These are phyloP conservation scores for Erodium trifolium DNA, from an alignment of 441 rosid species.

Conservation along the genomic window DNA sequence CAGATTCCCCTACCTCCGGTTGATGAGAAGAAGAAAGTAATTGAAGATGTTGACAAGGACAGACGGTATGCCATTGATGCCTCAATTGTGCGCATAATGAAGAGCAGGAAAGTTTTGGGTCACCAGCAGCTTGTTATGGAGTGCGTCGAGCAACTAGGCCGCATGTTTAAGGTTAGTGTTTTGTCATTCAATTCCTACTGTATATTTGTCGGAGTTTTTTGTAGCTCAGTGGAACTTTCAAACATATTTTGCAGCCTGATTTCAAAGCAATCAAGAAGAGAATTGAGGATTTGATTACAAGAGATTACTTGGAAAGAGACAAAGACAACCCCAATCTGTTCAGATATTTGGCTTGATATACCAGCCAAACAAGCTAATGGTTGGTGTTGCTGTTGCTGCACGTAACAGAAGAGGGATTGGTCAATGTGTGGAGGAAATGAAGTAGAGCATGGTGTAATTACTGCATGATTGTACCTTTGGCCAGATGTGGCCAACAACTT, in stretches of 20 bases:
- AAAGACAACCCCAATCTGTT: conserved; percentile 31
- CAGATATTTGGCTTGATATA: conserved; percentile 31
- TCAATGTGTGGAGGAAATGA: neutral
- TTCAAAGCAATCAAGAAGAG: conserved; percentile 90
- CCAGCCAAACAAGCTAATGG: neutral
- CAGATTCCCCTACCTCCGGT: conserved; percentile 91
- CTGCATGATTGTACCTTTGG: neutral
- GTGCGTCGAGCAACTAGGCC: conserved; percentile 86
- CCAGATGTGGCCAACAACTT: neutral
- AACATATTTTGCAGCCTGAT: conserved; percentile 55
- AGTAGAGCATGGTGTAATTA: neutral
- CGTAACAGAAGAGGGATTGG: neutral
- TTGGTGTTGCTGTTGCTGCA: neutral
- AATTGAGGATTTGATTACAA: conserved; percentile 79
- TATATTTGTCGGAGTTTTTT: neutral
- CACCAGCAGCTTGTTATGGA: conserved; percentile 75
- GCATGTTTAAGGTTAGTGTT: conserved; percentile 76
- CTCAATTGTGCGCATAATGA: conserved; percentile 94
- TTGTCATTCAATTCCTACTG: neutral
- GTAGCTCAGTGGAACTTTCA: neutral
- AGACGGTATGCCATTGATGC: conserved; percentile 90
- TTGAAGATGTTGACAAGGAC: conserved; percentile 89
- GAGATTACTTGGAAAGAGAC: conserved; percentile 54
- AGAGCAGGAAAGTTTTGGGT: conserved; percentile 74
- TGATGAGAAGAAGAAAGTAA: conserved; percentile 85